Evolutionary conservation across 2,329 filamentous ascomycete species (phyloP).

Genomic region (Cadophora malorum): DNA sequence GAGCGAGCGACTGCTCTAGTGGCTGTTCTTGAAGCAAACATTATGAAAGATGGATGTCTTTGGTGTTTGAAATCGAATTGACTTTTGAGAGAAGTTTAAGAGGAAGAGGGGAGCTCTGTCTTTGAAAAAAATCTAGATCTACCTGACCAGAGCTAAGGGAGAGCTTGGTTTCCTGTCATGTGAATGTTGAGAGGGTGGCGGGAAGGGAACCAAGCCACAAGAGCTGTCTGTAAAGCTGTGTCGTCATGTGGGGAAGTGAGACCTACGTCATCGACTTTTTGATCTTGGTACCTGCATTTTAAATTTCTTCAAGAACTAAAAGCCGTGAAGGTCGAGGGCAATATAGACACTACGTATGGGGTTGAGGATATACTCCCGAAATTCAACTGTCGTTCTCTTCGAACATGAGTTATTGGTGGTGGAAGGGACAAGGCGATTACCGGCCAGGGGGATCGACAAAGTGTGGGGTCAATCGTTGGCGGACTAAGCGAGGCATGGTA

Average conservation of each 20-base stretch:
- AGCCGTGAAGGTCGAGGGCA: not conserved
- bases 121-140: not conserved
- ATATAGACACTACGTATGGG: not conserved
- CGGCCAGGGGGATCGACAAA: slow-evolving; percentile 6
- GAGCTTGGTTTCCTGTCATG: not conserved
- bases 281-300: not conserved
- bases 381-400: not conserved
- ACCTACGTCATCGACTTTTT: not conserved
- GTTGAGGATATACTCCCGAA: not conserved
- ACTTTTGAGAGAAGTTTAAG: slow-evolving; percentile 1
- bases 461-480: not conserved
- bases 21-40: slow-evolving; percentile 42
- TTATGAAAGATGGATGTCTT: slow-evolving; percentile 22
- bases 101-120: not conserved
- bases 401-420: not conserved
- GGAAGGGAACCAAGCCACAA: not conserved
- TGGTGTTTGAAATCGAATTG: slow-evolving; percentile 1
- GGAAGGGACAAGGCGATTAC: not conserved
- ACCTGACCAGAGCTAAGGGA: not conserved
- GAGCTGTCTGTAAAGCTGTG: not conserved
- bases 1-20: slow-evolving; percentile 36
- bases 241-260: slow-evolving; percentile 9
- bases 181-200: not conserved
- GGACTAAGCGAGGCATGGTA: not conserved
- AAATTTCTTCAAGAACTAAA: not conserved